Percentiles rank a stretch among this genome's conserved stretches.
Conservation (phyloP, 495 filamentous ascomycete species). For the Halenospora varia region DNA sequence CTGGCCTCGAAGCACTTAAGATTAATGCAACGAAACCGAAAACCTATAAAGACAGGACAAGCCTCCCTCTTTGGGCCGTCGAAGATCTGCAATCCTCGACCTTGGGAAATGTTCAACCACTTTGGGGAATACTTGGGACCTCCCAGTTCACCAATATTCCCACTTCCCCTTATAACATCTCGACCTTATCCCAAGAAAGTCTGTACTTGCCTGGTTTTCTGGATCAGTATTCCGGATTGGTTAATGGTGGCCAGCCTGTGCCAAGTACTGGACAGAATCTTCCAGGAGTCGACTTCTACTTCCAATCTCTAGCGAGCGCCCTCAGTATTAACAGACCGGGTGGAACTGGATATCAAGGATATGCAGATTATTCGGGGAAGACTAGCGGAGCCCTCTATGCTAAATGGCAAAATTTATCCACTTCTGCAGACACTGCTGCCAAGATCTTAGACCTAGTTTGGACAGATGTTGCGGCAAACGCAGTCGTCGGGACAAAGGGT, state of each 20-base stretch:
- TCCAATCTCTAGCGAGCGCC: neutral
- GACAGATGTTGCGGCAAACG: constrained; percentile 36
- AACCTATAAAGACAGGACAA: constrained; percentile 16
- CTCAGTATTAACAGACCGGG: neutral
- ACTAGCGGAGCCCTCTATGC: constrained; percentile 28
- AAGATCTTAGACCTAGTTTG: constrained; percentile 38
- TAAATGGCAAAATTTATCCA: constrained; percentile 31
- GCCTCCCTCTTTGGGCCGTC: constrained; percentile 30
- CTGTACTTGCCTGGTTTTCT: neutral
- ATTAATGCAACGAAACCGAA: constrained; percentile 12
- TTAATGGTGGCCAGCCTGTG: neutral
- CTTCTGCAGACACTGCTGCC: constrained; percentile 9
- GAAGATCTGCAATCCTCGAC: constrained; percentile 21
- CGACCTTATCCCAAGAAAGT: neutral
- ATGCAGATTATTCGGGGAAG: constrained; percentile 30
- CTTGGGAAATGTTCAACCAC: neutral
- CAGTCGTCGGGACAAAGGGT: constrained; percentile 32
- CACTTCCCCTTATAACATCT: neutral
- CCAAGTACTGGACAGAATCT: neutral
- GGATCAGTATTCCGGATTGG: neutral
- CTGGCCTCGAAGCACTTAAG: constrained; percentile 15
- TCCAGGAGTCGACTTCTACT: neutral
- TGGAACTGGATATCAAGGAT: neutral
- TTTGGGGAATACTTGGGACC: neutral
- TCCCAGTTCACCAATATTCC: neutral